Evolutionary conservation across 31 red algal species (phyloP).

Genomic region (Asparagopsis taxiformis): DNA sequence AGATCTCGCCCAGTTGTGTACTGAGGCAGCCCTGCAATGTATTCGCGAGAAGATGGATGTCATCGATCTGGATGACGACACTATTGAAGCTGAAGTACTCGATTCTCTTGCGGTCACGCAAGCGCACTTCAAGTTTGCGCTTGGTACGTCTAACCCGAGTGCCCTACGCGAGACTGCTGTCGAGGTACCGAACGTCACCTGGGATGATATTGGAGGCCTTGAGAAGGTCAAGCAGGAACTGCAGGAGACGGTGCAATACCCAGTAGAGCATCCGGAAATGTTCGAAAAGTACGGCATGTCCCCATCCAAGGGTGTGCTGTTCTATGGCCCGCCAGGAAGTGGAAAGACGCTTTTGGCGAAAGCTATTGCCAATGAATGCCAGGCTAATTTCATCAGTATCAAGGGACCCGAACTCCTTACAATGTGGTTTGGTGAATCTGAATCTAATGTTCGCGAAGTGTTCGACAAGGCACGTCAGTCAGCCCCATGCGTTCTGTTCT

Average conservation of each 20-base stretch:
- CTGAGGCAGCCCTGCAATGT: slow-evolving; percentile 95
- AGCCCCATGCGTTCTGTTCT: slow-evolving; percentile 99
- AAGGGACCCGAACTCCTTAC: slow-evolving; percentile 99
- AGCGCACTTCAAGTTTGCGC: slow-evolving; percentile 94
- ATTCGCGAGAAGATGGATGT: slow-evolving; percentile 99
- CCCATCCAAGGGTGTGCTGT: slow-evolving; percentile 95
- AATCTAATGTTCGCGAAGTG: slow-evolving; percentile 97
- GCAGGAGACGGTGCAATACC: slow-evolving; percentile 99
- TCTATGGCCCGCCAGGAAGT: slow-evolving; percentile 99
- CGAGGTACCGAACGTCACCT: slow-evolving; percentile 99
- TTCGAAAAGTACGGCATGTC: slow-evolving; percentile 99
- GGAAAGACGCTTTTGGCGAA: slow-evolving; percentile 99
- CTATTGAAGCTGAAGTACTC: slow-evolving; percentile 92
- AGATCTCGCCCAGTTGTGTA: slow-evolving; percentile 97
- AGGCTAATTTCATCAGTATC: slow-evolving; percentile 99
- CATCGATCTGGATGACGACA: slow-evolving; percentile 97
- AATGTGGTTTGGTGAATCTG: slow-evolving; percentile 99
- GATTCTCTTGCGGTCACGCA: slow-evolving; percentile 93
- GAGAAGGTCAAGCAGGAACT: slow-evolving; percentile 98
- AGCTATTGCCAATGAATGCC: slow-evolving; percentile 99
- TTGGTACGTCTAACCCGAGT: slow-evolving; percentile 88
- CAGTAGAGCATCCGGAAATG: slow-evolving; percentile 98
- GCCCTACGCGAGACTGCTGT: slow-evolving; percentile 95
- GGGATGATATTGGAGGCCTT: slow-evolving; percentile 99
- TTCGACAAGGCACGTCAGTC: slow-evolving; percentile 99